Evolutionary conservation across 805 yeast genomes (phyloP), one percentile per base, ranked within the genome.

Genomic region (Kluyveromyces wickerhamii): DNA sequence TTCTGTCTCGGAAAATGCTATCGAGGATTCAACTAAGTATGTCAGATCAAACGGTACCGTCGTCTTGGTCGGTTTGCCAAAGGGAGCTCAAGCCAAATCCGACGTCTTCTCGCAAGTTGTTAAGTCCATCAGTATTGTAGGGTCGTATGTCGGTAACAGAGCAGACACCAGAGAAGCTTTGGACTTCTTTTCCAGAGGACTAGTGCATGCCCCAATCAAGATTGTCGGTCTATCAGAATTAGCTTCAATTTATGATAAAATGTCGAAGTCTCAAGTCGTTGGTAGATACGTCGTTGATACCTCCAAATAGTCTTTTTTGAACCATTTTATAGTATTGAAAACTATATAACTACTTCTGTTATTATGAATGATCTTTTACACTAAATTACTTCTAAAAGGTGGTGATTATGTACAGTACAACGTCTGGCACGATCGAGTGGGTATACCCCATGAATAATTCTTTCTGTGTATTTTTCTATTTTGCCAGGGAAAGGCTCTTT

Each of bases 281-380:
- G 95, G 95, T 58, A 75, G 95, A 66, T 78, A 78, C 61, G 95
- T 85, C 40, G 78, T 85, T 51, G 94, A 85, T 71, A 77, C 81
- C 35, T 59, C 69, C 40, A 72, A 76, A 60, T 79, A 66, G 63
- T 29, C 45, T 20, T n/a, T n/a, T n/a, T n/a, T n/a, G n/a, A n/a
- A n/a, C n/a, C n/a, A n/a, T n/a, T n/a, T n/a, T n/a, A n/a, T n/a
- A n/a, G n/a, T n/a, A n/a, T n/a, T n/a, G n/a, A n/a, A n/a, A n/a
- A n/a, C n/a, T n/a, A n/a, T n/a, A n/a, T n/a, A n/a, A n/a, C n/a
- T n/a, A n/a, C n/a, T n/a, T n/a, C n/a, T n/a, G n/a, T n/a, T n/a
- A n/a, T n/a, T n/a, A n/a, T n/a, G n/a, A n/a, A n/a, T n/a, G n/a
- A n/a, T n/a, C n/a, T n/a, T n/a, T n/a, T n/a, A n/a, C n/a, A n/a